Conservation (phyloP, 2,329 filamentous ascomycete genomes). For the Penicillium frequentans region DNA sequence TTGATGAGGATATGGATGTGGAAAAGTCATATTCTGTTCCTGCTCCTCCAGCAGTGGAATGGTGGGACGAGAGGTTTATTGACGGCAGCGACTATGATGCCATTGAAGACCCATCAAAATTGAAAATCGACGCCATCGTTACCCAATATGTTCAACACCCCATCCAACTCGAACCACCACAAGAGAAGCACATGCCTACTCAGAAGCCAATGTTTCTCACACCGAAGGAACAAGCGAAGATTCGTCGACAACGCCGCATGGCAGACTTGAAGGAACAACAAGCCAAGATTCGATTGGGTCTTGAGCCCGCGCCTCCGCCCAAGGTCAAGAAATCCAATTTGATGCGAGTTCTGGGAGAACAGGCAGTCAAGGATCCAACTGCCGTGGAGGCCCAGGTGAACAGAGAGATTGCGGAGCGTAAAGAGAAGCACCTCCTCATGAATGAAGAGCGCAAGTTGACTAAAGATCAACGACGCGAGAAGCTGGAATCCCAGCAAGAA, state of each 20-base stretch:
- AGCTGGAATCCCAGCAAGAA: conserved; percentile 77
- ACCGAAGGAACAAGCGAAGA: conserved; percentile 83
- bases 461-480: conserved; percentile 83
- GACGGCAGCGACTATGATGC: conserved; percentile 72
- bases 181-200: conserved; percentile 76
- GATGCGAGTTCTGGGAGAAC: conserved; percentile 93
- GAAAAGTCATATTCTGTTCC: conserved; percentile 89
- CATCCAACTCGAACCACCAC: conserved; percentile 83
- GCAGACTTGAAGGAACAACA: conserved; percentile 94
- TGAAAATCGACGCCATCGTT: conserved; percentile 76
- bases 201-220: conserved; percentile 93
- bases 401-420: conserved; percentile 84
- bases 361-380: conserved; percentile 92
- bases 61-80: conserved; percentile 93
- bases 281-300: conserved; percentile 87
- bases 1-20: conserved; percentile 84
- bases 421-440: conserved; percentile 70
- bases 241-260: conserved; percentile 85
- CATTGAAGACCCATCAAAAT: conserved; percentile 62
- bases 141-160: conserved; percentile 92
- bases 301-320: conserved; percentile 85
- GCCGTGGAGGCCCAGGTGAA: conserved; percentile 95
- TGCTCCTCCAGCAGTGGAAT: conserved; percentile 83
- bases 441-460: conserved; percentile 87
- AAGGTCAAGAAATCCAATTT: conserved; percentile 98